Conservation (phyloP, 1,139 yeast species). For the Tardiomyces depauwii region DNA sequence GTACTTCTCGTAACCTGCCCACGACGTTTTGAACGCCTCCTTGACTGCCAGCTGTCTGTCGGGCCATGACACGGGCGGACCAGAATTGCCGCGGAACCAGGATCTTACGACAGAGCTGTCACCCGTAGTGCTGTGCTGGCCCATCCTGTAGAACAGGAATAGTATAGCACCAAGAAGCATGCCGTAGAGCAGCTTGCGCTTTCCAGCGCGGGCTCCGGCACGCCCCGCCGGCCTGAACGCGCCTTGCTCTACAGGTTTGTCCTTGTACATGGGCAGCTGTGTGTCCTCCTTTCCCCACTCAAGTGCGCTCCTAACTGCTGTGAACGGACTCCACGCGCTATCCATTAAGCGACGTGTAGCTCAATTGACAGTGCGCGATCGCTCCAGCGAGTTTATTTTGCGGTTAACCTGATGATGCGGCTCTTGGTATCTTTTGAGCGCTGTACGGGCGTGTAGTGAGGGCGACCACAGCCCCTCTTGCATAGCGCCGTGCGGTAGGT, state of each 20-base stretch:
- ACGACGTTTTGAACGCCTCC: conserved; percentile 58
- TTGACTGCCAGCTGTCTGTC: conserved; percentile 42
- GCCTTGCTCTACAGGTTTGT: conserved; percentile 20
- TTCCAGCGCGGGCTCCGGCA: conserved; percentile 7
- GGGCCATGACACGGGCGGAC: conserved; percentile 1
- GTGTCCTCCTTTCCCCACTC: too few species aligned
- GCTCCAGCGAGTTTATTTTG: too few species aligned
- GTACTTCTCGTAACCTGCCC: conserved; percentile 64
- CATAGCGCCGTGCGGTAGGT: too few species aligned
- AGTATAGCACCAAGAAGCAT: conserved; percentile 10
- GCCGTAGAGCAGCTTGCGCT: conserved; percentile 8
- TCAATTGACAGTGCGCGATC: too few species aligned
- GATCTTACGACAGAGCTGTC: background rate
- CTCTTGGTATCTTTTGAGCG: too few species aligned
- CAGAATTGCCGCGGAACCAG: background rate
- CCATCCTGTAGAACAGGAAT: conserved; percentile 14
- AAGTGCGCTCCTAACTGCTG: too few species aligned
- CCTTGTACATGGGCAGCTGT: conserved; percentile 24
- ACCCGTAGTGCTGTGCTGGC: conserved; percentile 4
- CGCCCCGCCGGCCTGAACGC: background rate
- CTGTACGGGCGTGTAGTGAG: too few species aligned
- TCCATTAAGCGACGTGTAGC: too few species aligned
- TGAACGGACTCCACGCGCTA: too few species aligned
- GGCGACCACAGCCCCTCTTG: too few species aligned
- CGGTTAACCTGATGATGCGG: too few species aligned